phyloP scores from a whole-genome alignment of 768 basidiomycete genomes.

The Russula brevipes region DNA sequence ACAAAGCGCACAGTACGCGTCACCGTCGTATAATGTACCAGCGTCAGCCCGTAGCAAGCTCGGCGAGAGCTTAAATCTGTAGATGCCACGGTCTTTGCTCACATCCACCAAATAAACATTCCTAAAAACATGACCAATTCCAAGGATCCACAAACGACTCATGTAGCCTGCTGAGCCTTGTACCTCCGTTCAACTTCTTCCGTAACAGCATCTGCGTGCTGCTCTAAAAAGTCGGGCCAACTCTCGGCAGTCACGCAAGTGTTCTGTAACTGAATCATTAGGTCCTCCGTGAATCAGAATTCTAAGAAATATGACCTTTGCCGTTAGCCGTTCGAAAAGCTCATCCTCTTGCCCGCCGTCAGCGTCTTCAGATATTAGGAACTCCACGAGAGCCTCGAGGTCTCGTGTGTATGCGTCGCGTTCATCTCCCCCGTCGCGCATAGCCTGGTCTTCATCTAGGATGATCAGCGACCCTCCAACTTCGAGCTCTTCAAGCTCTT shows the following conservation, averaged over 20 bases:
- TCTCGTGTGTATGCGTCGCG: conserved; percentile 33
- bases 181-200: conserved; percentile 21
- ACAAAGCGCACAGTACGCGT: neutral
- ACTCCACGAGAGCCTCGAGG: conserved; percentile 47
- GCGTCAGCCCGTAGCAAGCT: neutral
- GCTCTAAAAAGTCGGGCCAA: conserved; percentile 29
- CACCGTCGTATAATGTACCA: neutral
- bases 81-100: neutral
- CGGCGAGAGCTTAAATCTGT: neutral
- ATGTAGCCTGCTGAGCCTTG: neutral
- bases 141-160: neutral
- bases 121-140: neutral
- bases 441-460: neutral
- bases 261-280: conserved; percentile 5
- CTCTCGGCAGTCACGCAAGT: conserved; percentile 37
- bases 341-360: conserved; percentile 43
- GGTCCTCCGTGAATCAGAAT: neutral
- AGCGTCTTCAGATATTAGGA: conserved; percentile 50
- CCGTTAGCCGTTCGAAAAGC: conserved; percentile 49
- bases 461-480: conserved; percentile 12
- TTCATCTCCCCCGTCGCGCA: conserved; percentile 7
- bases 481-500: conserved; percentile 16
- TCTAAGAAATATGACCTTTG: conserved; percentile 35
- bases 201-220: conserved; percentile 5
- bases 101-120: neutral